These are phyloP conservation scores for Leccinum broughii DNA, from an alignment of 768 basidiomycete species.

Conservation along the genomic window DNA sequence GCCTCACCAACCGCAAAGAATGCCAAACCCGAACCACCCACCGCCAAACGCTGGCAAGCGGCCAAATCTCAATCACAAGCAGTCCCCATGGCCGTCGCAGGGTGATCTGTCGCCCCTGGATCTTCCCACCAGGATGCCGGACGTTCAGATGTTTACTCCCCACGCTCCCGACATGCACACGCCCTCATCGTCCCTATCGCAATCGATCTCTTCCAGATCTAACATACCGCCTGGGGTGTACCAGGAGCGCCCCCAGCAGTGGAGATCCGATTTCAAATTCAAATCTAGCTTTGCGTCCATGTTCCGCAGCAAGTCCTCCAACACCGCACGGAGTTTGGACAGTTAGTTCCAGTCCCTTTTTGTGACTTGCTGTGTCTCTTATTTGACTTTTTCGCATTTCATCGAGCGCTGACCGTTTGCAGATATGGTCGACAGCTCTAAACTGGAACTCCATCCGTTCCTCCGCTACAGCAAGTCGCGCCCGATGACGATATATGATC, in stretches of 20 bases:
- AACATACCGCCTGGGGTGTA: slow-evolving; percentile 12
- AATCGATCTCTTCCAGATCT: slow-evolving; percentile 14
- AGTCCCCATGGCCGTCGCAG: slow-evolving; percentile 15
- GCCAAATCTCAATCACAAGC: slow-evolving; percentile 6
- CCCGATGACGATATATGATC: slow-evolving; percentile 48
- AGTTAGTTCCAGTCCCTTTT: slow-evolving; percentile 18
- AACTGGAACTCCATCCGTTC: slow-evolving; percentile 24
- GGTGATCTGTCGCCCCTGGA: slow-evolving; percentile 26
- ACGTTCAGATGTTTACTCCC: slow-evolving; percentile 15
- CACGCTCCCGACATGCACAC: slow-evolving; percentile 24
- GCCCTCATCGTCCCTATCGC: slow-evolving; percentile 27
- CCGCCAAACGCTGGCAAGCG: slow-evolving; percentile 1
- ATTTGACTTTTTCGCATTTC: neutral
- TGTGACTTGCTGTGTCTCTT: neutral
- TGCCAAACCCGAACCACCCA: neutral
- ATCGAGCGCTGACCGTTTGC: neutral
- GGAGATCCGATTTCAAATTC: slow-evolving; percentile 36
- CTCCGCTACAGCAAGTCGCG: slow-evolving; percentile 27
- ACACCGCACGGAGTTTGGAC: slow-evolving; percentile 8
- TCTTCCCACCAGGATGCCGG: slow-evolving; percentile 20
- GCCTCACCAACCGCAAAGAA: slow-evolving; percentile 8
- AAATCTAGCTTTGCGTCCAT: slow-evolving; percentile 32
- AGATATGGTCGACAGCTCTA: slow-evolving; percentile 11
- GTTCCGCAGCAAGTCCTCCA: slow-evolving; percentile 29
- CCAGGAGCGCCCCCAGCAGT: slow-evolving; percentile 28